A percentile compares a stretch with the other conserved stretches of the same genome.
Conservation (phyloP, 192 early-diverging fungal genomes). For the Coemansia sp. region DNA sequence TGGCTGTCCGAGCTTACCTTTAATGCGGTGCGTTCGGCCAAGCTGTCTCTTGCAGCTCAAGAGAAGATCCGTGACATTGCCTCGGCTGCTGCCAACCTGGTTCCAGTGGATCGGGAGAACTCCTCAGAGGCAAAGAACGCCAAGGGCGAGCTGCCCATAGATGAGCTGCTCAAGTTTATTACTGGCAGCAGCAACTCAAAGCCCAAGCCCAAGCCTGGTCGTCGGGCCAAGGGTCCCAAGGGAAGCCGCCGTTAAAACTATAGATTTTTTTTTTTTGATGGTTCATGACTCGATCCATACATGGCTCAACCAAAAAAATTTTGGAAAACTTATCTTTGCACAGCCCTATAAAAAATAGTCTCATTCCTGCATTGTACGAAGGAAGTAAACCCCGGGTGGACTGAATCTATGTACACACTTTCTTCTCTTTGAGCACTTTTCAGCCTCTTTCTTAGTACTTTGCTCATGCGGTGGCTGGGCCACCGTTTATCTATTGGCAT, state of each 20-base stretch:
- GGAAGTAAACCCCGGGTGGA: no score
- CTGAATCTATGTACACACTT: no score
- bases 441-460: no score
- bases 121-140: constrained; percentile 3
- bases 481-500: no score
- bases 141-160: constrained; percentile 72
- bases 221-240: constrained; percentile 34
- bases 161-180: constrained; percentile 74
- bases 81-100: constrained; percentile 16
- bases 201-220: constrained; percentile 37
- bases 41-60: constrained; percentile 34
- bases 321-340: no score
- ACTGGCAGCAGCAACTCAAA: constrained; percentile 30
- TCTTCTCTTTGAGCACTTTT: no score
- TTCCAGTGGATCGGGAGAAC: constrained; percentile 39
- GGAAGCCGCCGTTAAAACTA: constrained; percentile 39
- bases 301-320: no score
- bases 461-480: no score
- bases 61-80: constrained; percentile 34
- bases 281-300: no score
- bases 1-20: constrained; percentile 68
- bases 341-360: no score
- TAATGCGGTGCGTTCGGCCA: constrained; percentile 57
- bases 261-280: no score
- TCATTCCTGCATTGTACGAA: no score